Base-by-base conservation (phyloP, 2,329 filamentous ascomycete genomes). In the Pseudofabraea citricarpa region DNA sequence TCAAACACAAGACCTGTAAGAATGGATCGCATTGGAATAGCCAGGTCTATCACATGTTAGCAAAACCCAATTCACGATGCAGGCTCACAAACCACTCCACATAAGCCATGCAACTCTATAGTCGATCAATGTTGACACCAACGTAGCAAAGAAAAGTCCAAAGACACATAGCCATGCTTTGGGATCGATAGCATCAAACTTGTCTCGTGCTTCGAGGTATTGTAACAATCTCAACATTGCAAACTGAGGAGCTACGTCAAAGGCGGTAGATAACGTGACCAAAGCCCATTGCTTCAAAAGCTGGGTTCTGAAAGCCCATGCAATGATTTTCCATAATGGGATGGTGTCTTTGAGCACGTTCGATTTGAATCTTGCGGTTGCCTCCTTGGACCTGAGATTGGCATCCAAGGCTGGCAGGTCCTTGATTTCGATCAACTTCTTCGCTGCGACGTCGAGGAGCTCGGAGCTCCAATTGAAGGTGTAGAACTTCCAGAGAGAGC, bases 1-100 rank as follows among this genome's bases (percentile, higher is more conserved):
- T 80, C 75, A 54, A 89, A 90, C 13, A 90, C 74, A 9, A 88
- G 70, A 0, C 83, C 75, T 2, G 83, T 79, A 3, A 91, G 68
- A 52, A 88, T 80, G 16, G 79, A 76, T 38, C 83, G 79, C 12
- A 89, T 66, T 0, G 84, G 82, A 38, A 56, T 45, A 16, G 39
- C 40, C 15, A 54, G 40, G 20, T 54, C 49, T 41, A 32, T 27
- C 9, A 15, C 5, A 21, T 4, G 16, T n/a, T 15, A 31, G 24
- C 12, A n/a, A n/a, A n/a, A n/a, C n/a, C n/a, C n/a, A n/a, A 32
- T 13, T 13, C 15, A 32, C 2, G 39, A 5, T 20, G n/a, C 16
- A 7, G 16, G 6, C 16, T 13, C 12, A 35, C 36, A 41, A 27
- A 31, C 37, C 31, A 32, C 44, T 46, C 46, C 36, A 48, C 43